Conservation (phyloP, 2,329 filamentous ascomycete genomes). For the Fusarium incarnatum region DNA sequence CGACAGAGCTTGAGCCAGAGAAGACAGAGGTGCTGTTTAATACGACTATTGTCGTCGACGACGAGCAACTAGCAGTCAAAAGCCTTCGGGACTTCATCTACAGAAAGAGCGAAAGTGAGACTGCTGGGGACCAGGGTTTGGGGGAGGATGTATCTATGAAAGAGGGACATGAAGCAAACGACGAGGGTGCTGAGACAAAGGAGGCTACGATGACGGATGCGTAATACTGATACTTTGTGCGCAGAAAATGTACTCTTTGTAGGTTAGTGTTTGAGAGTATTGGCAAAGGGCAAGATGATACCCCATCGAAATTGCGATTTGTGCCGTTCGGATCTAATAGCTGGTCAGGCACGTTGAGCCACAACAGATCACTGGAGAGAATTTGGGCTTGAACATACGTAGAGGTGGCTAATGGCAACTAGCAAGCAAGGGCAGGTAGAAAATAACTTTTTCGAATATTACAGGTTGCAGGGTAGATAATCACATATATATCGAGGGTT, state of each 20-base stretch:
- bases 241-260: background rate
- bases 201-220: conserved; percentile 40
- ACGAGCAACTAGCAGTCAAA: conserved; percentile 41
- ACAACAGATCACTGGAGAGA: background rate
- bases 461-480: background rate
- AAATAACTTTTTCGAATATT: background rate
- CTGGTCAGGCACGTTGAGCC: background rate
- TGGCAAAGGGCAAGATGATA: conserved; percentile 34
- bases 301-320: conserved; percentile 11
- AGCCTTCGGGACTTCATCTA: conserved; percentile 48
- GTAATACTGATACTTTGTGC: background rate
- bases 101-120: conserved; percentile 14
- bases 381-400: background rate
- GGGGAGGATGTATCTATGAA: conserved; percentile 41
- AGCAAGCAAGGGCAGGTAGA: background rate
- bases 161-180: conserved; percentile 15
- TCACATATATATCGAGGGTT: background rate
- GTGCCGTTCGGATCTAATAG: background rate
- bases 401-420: background rate
- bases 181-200: conserved; percentile 13
- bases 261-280: conserved; percentile 11
- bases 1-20: conserved; percentile 43
- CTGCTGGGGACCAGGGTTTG: conserved; percentile 17
- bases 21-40: conserved; percentile 47
- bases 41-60: conserved; percentile 45